Percentiles rank a stretch among this genome's conserved stretches.
phyloP scores from a whole-genome alignment of 768 basidiomycete genomes.

The Hirschioporus abietinus region DNA sequence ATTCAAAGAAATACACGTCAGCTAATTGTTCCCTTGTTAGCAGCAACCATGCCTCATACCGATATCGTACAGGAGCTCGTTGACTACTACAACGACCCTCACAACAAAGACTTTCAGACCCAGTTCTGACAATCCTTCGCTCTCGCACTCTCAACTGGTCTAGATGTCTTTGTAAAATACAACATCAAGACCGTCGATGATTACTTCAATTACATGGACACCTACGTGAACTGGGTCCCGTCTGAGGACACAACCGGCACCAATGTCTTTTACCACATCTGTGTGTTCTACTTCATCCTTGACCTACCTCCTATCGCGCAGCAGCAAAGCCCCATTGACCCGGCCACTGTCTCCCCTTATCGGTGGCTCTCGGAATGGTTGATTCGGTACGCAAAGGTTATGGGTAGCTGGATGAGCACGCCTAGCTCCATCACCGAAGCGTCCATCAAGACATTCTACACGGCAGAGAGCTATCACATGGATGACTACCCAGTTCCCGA shows the following conservation, averaged over 20 bases:
- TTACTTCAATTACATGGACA: constrained; percentile 14
- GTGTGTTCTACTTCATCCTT: constrained; percentile 18
- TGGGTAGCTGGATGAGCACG: constrained; percentile 16
- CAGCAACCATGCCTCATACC: constrained; percentile 1
- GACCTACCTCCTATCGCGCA: constrained; percentile 9
- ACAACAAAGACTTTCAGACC: constrained; percentile 10
- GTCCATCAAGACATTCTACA: constrained; percentile 12
- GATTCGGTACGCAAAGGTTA: constrained; percentile 15
- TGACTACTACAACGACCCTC: constrained; percentile 8
- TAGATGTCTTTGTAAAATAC: constrained; percentile 13
- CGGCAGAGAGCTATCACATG: constrained; percentile 1
- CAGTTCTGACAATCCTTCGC: constrained; percentile 11
- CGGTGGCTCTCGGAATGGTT: constrained; percentile 16
- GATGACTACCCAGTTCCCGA: not conserved
- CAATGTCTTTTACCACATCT: constrained; percentile 14
- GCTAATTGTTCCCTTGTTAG: too few relatives aligned
- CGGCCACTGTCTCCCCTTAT: constrained; percentile 9
- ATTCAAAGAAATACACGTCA: too few relatives aligned
- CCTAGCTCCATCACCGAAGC: constrained; percentile 13
- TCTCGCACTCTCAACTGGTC: constrained; percentile 5
- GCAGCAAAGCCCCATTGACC: constrained; percentile 12
- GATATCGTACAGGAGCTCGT: constrained; percentile 15
- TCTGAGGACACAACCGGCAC: constrained; percentile 9
- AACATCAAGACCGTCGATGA: constrained; percentile 13
- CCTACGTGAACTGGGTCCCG: constrained; percentile 14